Conservation (phyloP, 129 eudicot genomes). For the Calendula officinalis region DNA sequence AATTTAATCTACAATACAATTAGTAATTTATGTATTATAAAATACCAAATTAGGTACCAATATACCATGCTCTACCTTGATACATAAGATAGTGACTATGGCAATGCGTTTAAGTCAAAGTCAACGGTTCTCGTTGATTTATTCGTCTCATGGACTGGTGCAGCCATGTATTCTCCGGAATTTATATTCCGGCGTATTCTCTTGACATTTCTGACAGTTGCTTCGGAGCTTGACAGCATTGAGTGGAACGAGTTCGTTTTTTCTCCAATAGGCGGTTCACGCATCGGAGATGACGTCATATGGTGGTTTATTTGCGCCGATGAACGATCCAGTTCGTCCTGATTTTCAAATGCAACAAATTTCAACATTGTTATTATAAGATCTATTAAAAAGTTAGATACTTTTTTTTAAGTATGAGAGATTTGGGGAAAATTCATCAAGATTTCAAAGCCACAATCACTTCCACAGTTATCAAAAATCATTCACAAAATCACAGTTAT, state of each 20-base stretch:
- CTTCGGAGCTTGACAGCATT: not conserved
- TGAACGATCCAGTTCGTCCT: conserved; percentile 32
- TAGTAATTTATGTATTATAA: not conserved
- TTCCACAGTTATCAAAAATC: too few species aligned
- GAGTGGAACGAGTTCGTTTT: conserved; percentile 13
- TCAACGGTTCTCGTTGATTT: conserved; percentile 14
- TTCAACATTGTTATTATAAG: not conserved
- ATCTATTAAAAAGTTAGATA: not conserved
- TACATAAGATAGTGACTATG: not conserved
- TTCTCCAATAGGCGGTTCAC: too few species aligned
- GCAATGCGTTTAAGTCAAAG: conserved; percentile 1
- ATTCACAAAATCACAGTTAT: not conserved
- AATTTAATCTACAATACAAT: not conserved
- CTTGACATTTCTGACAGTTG: conserved; percentile 2
- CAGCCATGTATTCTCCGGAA: not conserved
- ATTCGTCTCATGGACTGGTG: not conserved
- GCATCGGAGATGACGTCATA: too few species aligned
- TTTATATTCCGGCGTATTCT: conserved; percentile 3
- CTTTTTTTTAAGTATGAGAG: too few species aligned
- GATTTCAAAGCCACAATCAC: too few species aligned
- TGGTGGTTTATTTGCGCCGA: conserved; percentile 8
- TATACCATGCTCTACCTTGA: not conserved
- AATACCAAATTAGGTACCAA: not conserved
- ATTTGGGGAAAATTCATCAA: not conserved
- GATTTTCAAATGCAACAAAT: conserved; percentile 4